These are phyloP conservation scores for Borovskyia barvae DNA, from an alignment of 208 protist genomes.

Conservation along the genomic window DNA sequence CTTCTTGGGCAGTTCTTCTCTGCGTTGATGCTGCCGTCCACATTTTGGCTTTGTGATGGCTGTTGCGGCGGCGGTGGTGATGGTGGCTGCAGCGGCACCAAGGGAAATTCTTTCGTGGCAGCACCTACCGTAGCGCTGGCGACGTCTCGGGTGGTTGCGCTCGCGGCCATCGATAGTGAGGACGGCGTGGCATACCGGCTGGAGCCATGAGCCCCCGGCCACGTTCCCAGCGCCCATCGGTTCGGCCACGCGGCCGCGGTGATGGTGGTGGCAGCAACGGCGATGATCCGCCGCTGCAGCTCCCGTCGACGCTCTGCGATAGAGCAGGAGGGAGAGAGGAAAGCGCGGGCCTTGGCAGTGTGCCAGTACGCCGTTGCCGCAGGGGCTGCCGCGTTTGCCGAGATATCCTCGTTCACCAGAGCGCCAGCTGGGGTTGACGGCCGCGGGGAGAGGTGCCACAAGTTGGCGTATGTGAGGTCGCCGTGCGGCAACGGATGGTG, in stretches of 20 bases:
- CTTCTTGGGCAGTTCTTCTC: too few species aligned
- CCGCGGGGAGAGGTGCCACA: not conserved
- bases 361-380: slow-evolving; percentile 2
- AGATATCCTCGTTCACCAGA: not conserved
- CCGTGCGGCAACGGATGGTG: not conserved
- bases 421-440: not conserved
- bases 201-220: not conserved
- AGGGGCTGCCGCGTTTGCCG: not conserved
- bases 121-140: too few species aligned
- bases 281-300: slow-evolving; percentile 19
- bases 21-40: too few species aligned
- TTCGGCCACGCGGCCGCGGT: too few species aligned
- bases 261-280: not conserved
- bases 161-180: not conserved
- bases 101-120: not conserved
- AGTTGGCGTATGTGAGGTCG: too few species aligned
- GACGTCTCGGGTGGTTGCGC: too few species aligned
- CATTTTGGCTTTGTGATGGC: slow-evolving; percentile 4
- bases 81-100: not conserved
- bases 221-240: not conserved
- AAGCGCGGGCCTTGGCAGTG: not conserved
- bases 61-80: not conserved
- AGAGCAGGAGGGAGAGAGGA: slow-evolving; percentile 10
- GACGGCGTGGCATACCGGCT: not conserved
- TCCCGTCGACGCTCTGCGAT: slow-evolving; percentile 1